Conservation (phyloP, 495 filamentous ascomycete genomes). For the Aspergillus carlsbadensis region DNA sequence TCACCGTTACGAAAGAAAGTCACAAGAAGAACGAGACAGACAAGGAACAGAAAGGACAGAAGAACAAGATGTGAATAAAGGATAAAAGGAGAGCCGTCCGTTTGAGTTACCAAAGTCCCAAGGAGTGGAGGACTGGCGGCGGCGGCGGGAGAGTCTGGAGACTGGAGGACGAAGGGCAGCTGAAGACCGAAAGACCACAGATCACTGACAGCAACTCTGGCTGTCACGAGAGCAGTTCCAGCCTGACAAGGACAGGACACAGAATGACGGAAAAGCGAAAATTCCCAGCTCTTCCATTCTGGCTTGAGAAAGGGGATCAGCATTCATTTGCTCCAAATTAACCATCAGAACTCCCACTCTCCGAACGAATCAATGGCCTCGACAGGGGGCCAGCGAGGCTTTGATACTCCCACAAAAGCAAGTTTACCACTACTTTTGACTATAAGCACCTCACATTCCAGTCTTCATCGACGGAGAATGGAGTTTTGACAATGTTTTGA, state of each 20-base stretch:
- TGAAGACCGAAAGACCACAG: not conserved
- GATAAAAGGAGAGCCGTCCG: conserved; percentile 17
- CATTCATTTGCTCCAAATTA: conserved; percentile 7
- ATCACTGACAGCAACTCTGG: not conserved
- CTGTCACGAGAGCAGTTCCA: not conserved
- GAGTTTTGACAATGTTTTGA: not conserved
- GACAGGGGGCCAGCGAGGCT: not conserved
- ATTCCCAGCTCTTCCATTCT: not conserved
- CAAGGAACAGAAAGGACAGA: not conserved
- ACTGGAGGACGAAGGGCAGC: not conserved
- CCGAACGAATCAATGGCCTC: conserved; percentile 1
- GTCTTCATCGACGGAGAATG: not conserved
- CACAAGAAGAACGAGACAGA: not conserved
- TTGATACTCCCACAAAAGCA: not conserved
- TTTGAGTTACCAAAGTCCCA: conserved; percentile 19
- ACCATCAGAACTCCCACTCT: not conserved
- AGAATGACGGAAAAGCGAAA: not conserved
- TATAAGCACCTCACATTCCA: not conserved
- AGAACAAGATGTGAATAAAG: conserved; percentile 14
- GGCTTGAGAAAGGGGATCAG: conserved; percentile 2
- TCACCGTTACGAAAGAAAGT: not conserved
- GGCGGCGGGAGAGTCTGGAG: conserved; percentile 12
- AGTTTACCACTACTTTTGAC: not conserved
- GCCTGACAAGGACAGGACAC: not conserved
- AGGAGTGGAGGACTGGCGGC: conserved; percentile 27